Percentiles rank a stretch among this genome's conserved stretches.
Conservation (phyloP, 192 early-diverging fungal species). For the Coemansia sp. region DNA sequence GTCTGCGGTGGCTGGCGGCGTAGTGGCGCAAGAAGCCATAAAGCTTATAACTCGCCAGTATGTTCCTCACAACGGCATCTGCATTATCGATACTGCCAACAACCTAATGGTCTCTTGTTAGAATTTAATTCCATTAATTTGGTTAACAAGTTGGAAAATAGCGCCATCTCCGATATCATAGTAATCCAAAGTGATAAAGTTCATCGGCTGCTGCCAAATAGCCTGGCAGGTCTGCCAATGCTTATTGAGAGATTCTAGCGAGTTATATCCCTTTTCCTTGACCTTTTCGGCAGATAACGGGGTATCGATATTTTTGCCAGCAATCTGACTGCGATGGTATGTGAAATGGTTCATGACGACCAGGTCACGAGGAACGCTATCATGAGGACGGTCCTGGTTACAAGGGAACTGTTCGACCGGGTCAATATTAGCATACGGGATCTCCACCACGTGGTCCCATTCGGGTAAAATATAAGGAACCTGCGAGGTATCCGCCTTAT, state of each 20-base stretch:
- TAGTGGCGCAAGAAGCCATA: slow-evolving; percentile 91
- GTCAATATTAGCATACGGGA: slow-evolving; percentile 36
- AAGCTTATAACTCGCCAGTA: slow-evolving; percentile 96
- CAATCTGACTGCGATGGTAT: slow-evolving; percentile 36
- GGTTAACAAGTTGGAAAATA: slow-evolving; percentile 34
- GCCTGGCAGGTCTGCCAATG: slow-evolving; percentile 30
- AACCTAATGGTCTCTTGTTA: slow-evolving; percentile 4
- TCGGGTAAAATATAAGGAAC: slow-evolving; percentile 53
- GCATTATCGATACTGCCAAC: slow-evolving; percentile 79
- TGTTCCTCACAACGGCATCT: slow-evolving; percentile 83
- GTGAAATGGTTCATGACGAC: slow-evolving; percentile 51
- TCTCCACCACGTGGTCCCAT: slow-evolving; percentile 50
- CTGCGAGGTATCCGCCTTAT: slow-evolving; percentile 57
- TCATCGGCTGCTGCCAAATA: slow-evolving; percentile 28
- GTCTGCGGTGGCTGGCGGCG: slow-evolving; percentile 81
- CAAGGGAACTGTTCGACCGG: slow-evolving; percentile 38
- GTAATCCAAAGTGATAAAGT: slow-evolving; percentile 49
- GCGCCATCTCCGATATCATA: slow-evolving; percentile 35
- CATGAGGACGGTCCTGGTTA: slow-evolving; percentile 38
- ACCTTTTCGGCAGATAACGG: slow-evolving; percentile 22
- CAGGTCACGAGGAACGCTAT: slow-evolving; percentile 31
- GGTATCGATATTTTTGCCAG: slow-evolving; percentile 26
- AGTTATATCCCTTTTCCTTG: slow-evolving; percentile 30
- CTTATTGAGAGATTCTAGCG: slow-evolving; percentile 16
- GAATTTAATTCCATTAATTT: slow-evolving; percentile 22